Conservation (phyloP, 805 yeast genomes). For the Metschnikowia koreensis region DNA sequence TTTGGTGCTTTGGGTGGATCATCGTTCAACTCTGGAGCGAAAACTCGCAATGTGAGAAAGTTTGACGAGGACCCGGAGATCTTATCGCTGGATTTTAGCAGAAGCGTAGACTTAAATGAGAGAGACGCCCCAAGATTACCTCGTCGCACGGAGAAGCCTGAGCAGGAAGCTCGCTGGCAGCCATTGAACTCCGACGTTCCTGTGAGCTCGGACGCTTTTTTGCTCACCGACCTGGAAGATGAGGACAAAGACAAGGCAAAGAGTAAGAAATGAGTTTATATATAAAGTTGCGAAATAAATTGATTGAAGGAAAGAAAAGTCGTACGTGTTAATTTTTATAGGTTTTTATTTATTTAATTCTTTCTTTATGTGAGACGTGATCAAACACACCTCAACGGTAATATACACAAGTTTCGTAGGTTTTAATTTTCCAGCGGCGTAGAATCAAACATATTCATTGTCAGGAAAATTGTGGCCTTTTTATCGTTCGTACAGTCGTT, state of each 20-base stretch:
- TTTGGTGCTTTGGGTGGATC: conserved; percentile 50
- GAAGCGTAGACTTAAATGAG: conserved; percentile 39
- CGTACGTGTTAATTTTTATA: background rate
- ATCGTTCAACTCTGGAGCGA: conserved; percentile 27
- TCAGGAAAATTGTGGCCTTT: conserved; percentile 14
- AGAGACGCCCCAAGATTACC: conserved; percentile 28
- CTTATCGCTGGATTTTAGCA: conserved; percentile 49
- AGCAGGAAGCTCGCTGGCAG: conserved; percentile 33
- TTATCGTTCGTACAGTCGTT: conserved; percentile 19
- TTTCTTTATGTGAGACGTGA: background rate
- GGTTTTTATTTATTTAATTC: background rate
- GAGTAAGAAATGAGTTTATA: conserved; percentile 8
- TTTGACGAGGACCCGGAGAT: conserved; percentile 58
- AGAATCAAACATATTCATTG: conserved; percentile 16
- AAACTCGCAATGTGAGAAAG: conserved; percentile 22
- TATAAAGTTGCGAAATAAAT: background rate
- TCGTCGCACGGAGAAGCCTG: conserved; percentile 12
- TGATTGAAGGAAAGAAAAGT: no score
- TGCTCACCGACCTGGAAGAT: conserved; percentile 45
- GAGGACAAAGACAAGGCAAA: conserved; percentile 24
- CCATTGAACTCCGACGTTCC: conserved; percentile 39
- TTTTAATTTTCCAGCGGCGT: conserved; percentile 10
- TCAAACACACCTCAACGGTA: background rate
- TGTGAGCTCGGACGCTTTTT: conserved; percentile 42
- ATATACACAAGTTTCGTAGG: conserved; percentile 13